Base-by-base conservation (phyloP, 495 filamentous ascomycete genomes). In the Tuber microsphaerosporum region DNA sequence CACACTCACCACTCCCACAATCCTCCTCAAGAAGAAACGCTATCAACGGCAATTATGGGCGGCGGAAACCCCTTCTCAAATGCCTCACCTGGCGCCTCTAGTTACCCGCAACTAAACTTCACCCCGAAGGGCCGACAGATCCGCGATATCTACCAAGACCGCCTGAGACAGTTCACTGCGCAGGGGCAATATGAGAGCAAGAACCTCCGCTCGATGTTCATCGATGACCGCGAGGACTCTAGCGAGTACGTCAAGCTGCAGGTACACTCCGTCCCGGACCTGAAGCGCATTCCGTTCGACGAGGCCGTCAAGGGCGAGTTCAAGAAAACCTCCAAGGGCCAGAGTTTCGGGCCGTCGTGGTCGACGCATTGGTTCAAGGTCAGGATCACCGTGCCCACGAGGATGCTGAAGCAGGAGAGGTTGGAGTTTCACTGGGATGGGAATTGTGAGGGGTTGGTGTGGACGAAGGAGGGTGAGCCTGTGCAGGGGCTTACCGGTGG, bases 361-460 rank as follows among this genome's bases (percentile, higher is more conserved):
- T 93, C 93, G 0, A 99, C 95, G n/a, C 94, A 97, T 84, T 99
- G 95, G 95, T 95, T 98, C 87, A 91, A 90, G 68, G 88, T 97
- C 73, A 85, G 89, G 65, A 85, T 99, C 74, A 92, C 87, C 1
- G 88, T 99, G 34, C 95, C 95, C 26, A 77, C 87, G 77, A 85
- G 92, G 2, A 87, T 97, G 77, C 85, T 82, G 41, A 83, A 93
- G 61, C 91, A 93, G 78, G 88, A 92, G 74, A 90, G 91, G 41
- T 85, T 99, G 48, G 96, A 97, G 83, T 91, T 99, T 73, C 93
- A 96, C 79, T 99, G 95, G 94, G 95, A 99, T 84, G 89, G 91
- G 39, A 91, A 92, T 84, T 94, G 92, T 79, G 95, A 99, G 84
- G 95, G 92, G 20, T 84, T 98, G 84, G 88, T 99, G 31, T 99